Evolutionary conservation across 176 grass and related monocot species (phyloP), one percentile per base, ranked within the genome.

Genomic region (Cenchrus purpureus): DNA sequence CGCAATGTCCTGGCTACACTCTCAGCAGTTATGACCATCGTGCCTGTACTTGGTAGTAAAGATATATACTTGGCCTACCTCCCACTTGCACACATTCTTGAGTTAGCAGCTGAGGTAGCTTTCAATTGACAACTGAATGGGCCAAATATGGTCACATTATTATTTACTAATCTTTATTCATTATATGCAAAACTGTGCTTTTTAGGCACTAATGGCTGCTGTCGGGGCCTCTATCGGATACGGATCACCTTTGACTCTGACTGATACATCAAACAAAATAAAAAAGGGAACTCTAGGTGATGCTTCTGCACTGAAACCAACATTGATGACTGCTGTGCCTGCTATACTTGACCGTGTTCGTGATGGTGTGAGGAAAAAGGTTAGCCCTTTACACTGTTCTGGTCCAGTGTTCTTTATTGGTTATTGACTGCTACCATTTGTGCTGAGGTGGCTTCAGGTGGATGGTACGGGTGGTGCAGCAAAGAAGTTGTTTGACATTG

Each of bases 81-180:
- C 40, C 97, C 97, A 52, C 91, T 98, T 56, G 93, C 97, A 79
- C 97, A 98, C 79, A 92, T 98, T 91, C 91, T 98, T 83, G 97
- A 98, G 83, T 75, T 98, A 54, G 97, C 91, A 68, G 93, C 91
- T 80, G 93, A 98, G 93, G 93, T 95, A 83, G 53, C 37, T 83
- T n/a, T 74, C 22, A 37, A 66, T 79, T 52, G 25, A 15, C 20
- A 32, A 73, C 68, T 56, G 19, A 63, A 32, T 73, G 25, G 69
- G 49, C 49, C 37, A 68, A 81, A 69, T 81, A 19, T 78, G 20
- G 17, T 85, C 68, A 73, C 7, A 31, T 7, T 72, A 56, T 86
- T 51, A n/a, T 73, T 88, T 71, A 60, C 77, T 79, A 82, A 72
- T 58, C 44, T 77, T 89, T 64, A 71, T 66, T 81, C 25, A 81